These are phyloP conservation scores for Camellia lanceoleosa DNA, from an alignment of 148 eudicot species.

Conservation along the genomic window DNA sequence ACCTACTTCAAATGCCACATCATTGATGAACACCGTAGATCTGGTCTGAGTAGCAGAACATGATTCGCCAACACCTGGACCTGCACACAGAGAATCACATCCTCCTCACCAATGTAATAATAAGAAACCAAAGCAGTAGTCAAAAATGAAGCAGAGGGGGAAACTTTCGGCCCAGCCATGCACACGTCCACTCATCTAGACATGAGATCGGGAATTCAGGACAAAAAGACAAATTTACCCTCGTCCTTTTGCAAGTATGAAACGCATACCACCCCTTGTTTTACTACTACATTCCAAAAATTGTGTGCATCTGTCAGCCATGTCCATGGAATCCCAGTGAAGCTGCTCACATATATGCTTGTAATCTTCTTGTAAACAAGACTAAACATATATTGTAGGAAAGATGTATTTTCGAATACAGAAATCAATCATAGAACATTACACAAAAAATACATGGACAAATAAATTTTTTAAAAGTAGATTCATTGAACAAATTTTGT, in stretches of 20 bases:
- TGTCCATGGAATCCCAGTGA: too few relatives aligned
- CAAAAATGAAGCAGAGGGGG: conserved; percentile 14
- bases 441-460: too few relatives aligned
- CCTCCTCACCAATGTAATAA: not conserved
- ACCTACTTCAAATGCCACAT: conserved; percentile 65
- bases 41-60: conserved; percentile 30
- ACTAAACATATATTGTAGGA: too few relatives aligned
- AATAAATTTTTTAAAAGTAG: too few relatives aligned
- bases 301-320: too few relatives aligned
- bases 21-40: conserved; percentile 75
- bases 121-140: conserved; percentile 35
- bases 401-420: too few relatives aligned
- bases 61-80: conserved; percentile 43
- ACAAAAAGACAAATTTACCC: conserved; percentile 26
- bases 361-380: too few relatives aligned
- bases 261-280: not conserved
- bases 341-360: too few relatives aligned
- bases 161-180: conserved; percentile 36
- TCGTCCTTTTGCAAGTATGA: conserved; percentile 9
- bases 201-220: conserved; percentile 14
- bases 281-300: too few relatives aligned
- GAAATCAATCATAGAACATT: too few relatives aligned
- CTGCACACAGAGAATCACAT: conserved; percentile 15
- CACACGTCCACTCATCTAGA: conserved; percentile 51
- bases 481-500: too few relatives aligned